phyloP scores from a whole-genome alignment of 2,329 filamentous ascomycete species.

The Elsinoe necatrix region DNA sequence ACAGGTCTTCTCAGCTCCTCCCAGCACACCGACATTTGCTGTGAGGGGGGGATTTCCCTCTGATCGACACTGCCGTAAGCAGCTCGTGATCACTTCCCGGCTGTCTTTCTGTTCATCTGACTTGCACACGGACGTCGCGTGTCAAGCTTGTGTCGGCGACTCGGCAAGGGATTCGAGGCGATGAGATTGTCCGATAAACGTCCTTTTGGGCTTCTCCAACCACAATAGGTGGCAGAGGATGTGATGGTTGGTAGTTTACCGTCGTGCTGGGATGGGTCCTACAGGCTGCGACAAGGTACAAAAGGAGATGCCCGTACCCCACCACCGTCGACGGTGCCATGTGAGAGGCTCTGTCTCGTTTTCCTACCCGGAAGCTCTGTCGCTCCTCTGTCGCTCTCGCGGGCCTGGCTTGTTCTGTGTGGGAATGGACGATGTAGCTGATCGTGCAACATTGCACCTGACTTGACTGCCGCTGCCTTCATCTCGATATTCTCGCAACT shows the following conservation, averaged over 20 bases:
- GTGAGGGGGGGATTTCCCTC: not conserved
- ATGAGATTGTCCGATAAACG: not conserved
- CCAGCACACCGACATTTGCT: constrained; percentile 9
- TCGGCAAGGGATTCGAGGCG: not conserved
- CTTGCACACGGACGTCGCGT: constrained; percentile 1
- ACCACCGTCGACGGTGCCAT: no score
- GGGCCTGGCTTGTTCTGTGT: not conserved
- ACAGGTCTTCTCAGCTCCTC: not conserved
- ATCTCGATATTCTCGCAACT: not conserved
- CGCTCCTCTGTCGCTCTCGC: no score
- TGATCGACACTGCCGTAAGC: constrained; percentile 3
- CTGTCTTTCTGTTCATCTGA: not conserved
- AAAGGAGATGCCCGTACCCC: no score
- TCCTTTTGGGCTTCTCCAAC: not conserved
- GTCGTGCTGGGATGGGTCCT: not conserved
- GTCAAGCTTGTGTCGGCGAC: not conserved
- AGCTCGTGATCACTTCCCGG: constrained; percentile 6
- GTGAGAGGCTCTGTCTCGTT: no score
- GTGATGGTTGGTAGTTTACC: constrained; percentile 1
- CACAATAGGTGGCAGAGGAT: not conserved
- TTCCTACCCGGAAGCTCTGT: no score
- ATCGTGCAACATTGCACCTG: not conserved
- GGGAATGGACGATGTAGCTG: not conserved
- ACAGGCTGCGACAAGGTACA: no score
- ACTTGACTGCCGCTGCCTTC: not conserved